These are phyloP conservation scores for Trifolium dubium DNA, from an alignment of 306 rosid species.

Conservation along the genomic window DNA sequence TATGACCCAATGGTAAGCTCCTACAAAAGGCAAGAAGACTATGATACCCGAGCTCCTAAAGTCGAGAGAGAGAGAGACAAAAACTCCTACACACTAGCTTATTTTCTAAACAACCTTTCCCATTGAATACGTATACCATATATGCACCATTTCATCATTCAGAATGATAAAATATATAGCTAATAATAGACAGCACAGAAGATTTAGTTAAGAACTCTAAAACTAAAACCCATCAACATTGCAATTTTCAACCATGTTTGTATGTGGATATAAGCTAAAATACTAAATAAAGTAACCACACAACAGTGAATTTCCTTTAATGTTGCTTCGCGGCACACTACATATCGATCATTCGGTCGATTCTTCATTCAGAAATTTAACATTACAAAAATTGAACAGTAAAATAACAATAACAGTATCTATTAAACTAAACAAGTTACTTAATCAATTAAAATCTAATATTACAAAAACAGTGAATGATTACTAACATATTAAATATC, in stretches of 20 bases:
- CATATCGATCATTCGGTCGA: constrained; percentile 25
- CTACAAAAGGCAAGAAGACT: constrained; percentile 4
- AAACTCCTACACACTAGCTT: constrained; percentile 3
- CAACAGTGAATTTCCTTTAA: constrained; percentile 16
- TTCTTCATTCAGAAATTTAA: constrained; percentile 24
- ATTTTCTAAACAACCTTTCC: constrained; percentile 11
- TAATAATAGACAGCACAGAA: not conserved
- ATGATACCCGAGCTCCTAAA: not conserved
- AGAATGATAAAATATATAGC: constrained; percentile 12
- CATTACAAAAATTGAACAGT: too few species aligned
- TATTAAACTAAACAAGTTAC: not conserved
- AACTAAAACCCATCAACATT: not conserved
- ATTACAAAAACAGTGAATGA: not conserved
- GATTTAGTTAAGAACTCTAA: constrained; percentile 8
- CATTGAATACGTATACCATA: not conserved
- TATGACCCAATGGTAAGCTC: not conserved
- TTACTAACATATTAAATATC: too few species aligned
- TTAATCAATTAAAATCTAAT: not conserved
- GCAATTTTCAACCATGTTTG: constrained; percentile 10
- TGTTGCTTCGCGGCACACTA: constrained; percentile 8
- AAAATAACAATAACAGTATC: not conserved
- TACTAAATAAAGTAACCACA: constrained; percentile 22
- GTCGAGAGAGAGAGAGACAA: not conserved
- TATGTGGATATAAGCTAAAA: not conserved
- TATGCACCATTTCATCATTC: constrained; percentile 21